A percentile compares a stretch with the other conserved stretches of the same genome.
Conservation (phyloP, 75 land plant species). For the Sequoiadendron giganteum region DNA sequence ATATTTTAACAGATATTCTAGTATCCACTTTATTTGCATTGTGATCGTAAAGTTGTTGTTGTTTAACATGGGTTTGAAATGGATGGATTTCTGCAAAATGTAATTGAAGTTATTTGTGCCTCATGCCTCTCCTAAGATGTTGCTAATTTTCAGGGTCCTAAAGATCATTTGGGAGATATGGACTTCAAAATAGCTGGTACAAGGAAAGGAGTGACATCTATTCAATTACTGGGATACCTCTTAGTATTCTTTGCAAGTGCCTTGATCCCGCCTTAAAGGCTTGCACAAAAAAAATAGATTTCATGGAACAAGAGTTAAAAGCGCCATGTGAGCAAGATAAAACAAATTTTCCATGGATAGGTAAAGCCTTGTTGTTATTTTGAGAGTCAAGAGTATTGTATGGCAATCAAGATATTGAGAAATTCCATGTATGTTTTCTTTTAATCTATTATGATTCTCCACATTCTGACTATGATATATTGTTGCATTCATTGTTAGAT, state of each 20-base stretch:
- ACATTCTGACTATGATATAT: not conserved
- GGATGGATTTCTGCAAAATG: not conserved
- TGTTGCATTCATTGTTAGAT: conserved; percentile 49
- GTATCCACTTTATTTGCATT: conserved; percentile 25
- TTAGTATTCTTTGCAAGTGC: conserved; percentile 78
- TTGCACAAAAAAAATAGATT: conserved; percentile 70
- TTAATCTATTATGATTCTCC: not conserved
- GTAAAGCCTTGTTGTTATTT: conserved; percentile 19
- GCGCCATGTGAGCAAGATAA: conserved; percentile 57
- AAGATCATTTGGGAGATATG: conserved; percentile 98
- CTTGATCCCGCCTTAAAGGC: conserved; percentile 79
- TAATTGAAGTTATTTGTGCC: not conserved
- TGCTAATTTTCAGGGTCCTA: conserved; percentile 59
- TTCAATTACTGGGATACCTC: conserved; percentile 88
- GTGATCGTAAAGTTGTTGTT: not conserved
- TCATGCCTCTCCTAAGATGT: not conserved
- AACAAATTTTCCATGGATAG: conserved; percentile 57
- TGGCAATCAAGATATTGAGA: not conserved
- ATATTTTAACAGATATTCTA: conserved; percentile 85
- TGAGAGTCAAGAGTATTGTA: not conserved
- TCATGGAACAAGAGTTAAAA: conserved; percentile 77
- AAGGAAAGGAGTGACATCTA: conserved; percentile 80
- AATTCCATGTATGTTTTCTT: not conserved
- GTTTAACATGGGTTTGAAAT: not conserved
- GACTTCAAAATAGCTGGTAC: conserved; percentile 99